Percentiles rank a stretch among this genome's conserved stretches.
Evolutionary conservation across 2,329 filamentous ascomycete species (phyloP).

Genomic region (Incumbomyces lentus): DNA sequence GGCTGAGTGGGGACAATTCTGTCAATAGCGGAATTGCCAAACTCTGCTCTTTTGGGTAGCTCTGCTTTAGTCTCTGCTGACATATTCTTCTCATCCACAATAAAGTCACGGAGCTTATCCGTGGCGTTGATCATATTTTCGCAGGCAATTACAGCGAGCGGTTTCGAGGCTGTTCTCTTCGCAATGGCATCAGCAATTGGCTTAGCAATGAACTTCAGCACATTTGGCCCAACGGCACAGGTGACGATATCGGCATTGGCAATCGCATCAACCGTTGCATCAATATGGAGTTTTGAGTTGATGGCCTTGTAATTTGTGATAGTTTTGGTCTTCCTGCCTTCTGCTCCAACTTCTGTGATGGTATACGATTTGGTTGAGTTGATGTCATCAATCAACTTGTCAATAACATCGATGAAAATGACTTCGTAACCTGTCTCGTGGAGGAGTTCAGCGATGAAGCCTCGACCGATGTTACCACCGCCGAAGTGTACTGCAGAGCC

Average conservation of each 20-base stretch:
- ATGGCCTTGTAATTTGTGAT: constrained; percentile 96
- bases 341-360: constrained; percentile 82
- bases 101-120: constrained; percentile 71
- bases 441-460: constrained; percentile 83
- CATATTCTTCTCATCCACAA: constrained; percentile 65
- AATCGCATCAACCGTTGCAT: constrained; percentile 74
- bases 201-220: constrained; percentile 91
- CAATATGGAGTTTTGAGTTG: constrained; percentile 82
- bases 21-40: constrained; percentile 97
- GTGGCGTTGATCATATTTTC: constrained; percentile 97
- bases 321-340: constrained; percentile 67
- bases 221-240: constrained; percentile 91
- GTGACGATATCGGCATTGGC: constrained; percentile 82
- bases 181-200: constrained; percentile 92
- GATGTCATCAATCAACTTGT: constrained; percentile 66
- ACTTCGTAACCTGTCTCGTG: constrained; percentile 94
- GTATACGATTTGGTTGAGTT: constrained; percentile 69
- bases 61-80: constrained; percentile 50
- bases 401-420: constrained; percentile 90
- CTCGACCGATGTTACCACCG: constrained; percentile 76
- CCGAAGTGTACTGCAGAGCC: constrained; percentile 72
- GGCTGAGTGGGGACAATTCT: constrained; percentile 93
- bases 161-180: constrained; percentile 53
- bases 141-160: constrained; percentile 87
- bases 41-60: constrained; percentile 66